Evolutionary conservation across 768 basidiomycete genomes (phyloP), one percentile per base, ranked within the genome.

Genomic region (Amanita rubescens): DNA sequence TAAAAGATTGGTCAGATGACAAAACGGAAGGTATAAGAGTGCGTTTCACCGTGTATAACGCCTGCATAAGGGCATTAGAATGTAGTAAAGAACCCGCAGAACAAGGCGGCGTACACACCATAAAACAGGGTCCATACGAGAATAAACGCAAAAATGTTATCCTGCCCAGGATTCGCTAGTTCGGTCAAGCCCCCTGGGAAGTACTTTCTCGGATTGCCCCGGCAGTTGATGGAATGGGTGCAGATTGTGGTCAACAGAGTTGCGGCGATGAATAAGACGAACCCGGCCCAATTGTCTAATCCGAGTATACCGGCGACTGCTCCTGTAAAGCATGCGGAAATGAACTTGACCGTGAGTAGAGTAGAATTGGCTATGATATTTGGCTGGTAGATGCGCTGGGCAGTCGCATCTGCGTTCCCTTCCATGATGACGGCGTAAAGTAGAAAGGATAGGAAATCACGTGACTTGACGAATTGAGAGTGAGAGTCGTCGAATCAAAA

Each of bases 111-210:
- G 55, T 60, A 91, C n/a, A n/a, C n/a, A n/a, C 90, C 94, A 66
- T 90, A 95, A 66, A 94, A 89, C 52, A 95, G 72, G 33, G 94
- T 97, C 94, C 94, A 97, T 19, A 88, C 85, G 25, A 96, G 79
- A 54, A 97, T 79, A 62, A 94, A 97, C 3, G 91, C 90, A 62
- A 92, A 90, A 15, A 85, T 72, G 58, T 92, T 94, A 68, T 96
- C 94, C 68, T 93, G 89, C 9, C 91, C 91, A 0, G 94, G 86
- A 57, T 86, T 91, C 44, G 85, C 70, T 34, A 95, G 69, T 51
- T 87, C 87, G 67, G 75, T 69, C 55, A 80, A 62, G 2, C 87
- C 87, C 4, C 82, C 81, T 41, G 76, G 70, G 15, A 85, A 62
- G 66, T 81, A 90, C 60, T 81, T 85, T 38, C 68, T 59, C 0